These are phyloP conservation scores for Annona squamosa DNA, from an alignment of 164 flowering plant genomes.

Conservation along the genomic window DNA sequence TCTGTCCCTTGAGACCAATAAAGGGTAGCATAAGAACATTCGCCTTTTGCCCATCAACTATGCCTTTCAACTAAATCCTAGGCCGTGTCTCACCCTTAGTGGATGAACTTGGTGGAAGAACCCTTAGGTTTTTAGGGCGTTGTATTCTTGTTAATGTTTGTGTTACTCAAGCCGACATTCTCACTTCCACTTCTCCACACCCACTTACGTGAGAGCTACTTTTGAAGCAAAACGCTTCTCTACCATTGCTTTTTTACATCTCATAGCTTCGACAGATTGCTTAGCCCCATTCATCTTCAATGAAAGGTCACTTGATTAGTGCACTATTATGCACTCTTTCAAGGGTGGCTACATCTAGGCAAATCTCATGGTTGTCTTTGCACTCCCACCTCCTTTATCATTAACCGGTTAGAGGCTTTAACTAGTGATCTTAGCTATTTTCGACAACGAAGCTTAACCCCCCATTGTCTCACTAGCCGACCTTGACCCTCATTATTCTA, in stretches of 20 bases:
- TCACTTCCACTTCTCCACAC: background rate
- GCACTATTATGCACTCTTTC: no score
- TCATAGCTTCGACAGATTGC: background rate
- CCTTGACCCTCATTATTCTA: no score
- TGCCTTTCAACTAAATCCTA: background rate
- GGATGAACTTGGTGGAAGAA: background rate
- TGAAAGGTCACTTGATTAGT: no score
- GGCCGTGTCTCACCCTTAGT: background rate
- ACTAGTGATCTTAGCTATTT: no score
- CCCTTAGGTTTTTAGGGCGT: slow-evolving; percentile 3
- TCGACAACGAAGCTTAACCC: no score
- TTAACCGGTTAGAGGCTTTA: no score
- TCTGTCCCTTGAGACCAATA: background rate
- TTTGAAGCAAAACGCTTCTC: background rate
- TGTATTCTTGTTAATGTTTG: background rate
- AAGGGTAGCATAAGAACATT: background rate
- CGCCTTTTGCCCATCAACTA: background rate
- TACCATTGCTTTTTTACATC: background rate
- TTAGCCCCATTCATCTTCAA: no score
- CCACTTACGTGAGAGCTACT: background rate
- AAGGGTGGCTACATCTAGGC: no score
- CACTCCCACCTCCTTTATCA: no score
- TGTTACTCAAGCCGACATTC: background rate
- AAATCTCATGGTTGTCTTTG: no score
- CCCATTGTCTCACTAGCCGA: no score